A percentile compares a stretch with the other conserved stretches of the same genome.
phyloP scores from a whole-genome alignment of 2,329 filamentous ascomycete genomes.

The Stagonosporopsis tanaceti region DNA sequence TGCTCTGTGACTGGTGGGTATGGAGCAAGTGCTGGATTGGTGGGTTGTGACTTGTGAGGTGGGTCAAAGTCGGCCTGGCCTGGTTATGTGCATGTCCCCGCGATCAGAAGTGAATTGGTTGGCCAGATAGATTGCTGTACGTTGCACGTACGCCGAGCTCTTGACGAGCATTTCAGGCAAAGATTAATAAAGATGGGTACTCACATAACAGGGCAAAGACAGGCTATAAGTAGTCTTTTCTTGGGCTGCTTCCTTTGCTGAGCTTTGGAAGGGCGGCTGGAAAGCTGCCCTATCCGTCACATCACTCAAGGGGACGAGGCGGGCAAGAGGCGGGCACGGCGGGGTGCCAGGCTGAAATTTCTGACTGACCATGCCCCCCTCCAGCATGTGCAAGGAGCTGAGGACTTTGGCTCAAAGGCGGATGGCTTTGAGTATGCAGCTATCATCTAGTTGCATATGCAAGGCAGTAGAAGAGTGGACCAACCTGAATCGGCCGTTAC shows the following conservation, averaged over 20 bases:
- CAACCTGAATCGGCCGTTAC: conserved; percentile 29
- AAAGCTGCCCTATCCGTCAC: background rate
- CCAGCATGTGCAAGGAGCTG: conserved; percentile 32
- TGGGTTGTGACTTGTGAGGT: conserved; percentile 29
- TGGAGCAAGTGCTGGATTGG: conserved; percentile 34
- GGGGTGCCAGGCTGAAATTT: conserved; percentile 32
- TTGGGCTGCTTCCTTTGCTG: background rate
- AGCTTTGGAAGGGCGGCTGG: background rate
- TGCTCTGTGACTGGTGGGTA: conserved; percentile 30
- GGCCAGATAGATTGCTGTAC: conserved; percentile 25
- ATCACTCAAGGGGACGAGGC: conserved; percentile 7
- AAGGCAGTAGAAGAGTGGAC: conserved; percentile 39
- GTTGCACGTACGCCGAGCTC: conserved; percentile 25
- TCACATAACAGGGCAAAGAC: background rate
- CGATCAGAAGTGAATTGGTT: conserved; percentile 31
- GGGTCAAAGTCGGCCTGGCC: conserved; percentile 34
- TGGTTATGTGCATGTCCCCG: conserved; percentile 37
- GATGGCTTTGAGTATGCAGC: conserved; percentile 43
- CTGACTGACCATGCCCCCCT: conserved; percentile 19
- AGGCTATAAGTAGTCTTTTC: background rate
- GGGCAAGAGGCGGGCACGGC: conserved; percentile 20
- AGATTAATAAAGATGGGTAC: background rate
- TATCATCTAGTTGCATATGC: conserved; percentile 50
- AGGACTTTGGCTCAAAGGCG: conserved; percentile 34
- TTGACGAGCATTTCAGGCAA: conserved; percentile 2